phyloP scores from a whole-genome alignment of 2,329 filamentous ascomycete genomes.

The Talaromyces sp. region DNA sequence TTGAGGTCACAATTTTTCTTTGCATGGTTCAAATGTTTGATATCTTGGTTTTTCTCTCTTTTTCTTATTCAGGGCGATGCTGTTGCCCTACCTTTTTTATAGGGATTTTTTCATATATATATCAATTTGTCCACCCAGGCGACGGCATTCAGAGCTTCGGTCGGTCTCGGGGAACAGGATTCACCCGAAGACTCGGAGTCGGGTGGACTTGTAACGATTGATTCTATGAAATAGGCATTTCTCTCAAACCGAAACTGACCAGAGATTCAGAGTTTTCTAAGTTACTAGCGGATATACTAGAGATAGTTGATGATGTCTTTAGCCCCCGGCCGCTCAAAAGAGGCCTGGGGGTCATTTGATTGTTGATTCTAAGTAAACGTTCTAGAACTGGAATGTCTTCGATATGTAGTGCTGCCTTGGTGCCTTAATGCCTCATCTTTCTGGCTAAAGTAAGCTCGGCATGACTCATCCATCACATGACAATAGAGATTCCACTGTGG shows the following conservation, averaged over 20 bases:
- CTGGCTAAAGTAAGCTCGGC: not conserved
- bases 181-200: not conserved
- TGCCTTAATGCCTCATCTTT: not conserved
- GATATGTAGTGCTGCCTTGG: no score
- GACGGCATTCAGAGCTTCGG: not conserved
- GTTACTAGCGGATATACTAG: no score
- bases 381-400: no score
- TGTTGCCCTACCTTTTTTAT: no score
- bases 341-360: no score
- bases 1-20: not conserved
- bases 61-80: not conserved
- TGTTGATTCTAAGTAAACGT: no score
- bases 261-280: no score
- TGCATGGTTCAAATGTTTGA: not conserved
- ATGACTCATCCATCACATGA: slow-evolving; percentile 4
- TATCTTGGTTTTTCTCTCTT: not conserved
- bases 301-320: no score
- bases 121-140: no score
- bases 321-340: no score
- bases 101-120: no score
- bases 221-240: not conserved
- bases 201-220: not conserved
- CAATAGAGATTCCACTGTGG: slow-evolving; percentile 4
- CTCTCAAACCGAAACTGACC: no score
- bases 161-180: not conserved